Evolutionary conservation across 345 rosid genomes (phyloP), one percentile per base, ranked within the genome.

Genomic region (Rhodamnia rubescens): DNA sequence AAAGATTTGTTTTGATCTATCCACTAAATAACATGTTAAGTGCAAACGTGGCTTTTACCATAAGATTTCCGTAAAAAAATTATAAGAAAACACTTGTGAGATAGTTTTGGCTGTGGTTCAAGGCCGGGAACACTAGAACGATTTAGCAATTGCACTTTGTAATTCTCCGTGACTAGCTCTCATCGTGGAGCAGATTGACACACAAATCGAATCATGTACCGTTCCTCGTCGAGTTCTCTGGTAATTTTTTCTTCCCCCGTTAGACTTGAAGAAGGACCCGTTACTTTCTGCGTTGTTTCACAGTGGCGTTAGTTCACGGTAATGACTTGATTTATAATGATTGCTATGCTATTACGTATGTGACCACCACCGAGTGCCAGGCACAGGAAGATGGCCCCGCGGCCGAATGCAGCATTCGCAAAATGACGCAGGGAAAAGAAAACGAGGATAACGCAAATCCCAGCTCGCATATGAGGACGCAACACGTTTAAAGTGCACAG

Each of bases 161-260:
- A 15, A 14, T 61, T 61, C 36, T 61, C 3, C 7, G 5, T 29
- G 11, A 61, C 11, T 3, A 20, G 5, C 74, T 29, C 11, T 7
- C 8, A 0, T 4, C 16, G 5, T 61, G 5, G 2, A 29, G 36
- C 7, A 29, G 21, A 2, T 29, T 1, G 4, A 1, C 0, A 16
- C 6, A 61, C 6, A 29, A 61, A 61, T 61, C 0, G 5, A 61
- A 14, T 2, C 18, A 61, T 1, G 11, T 47, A 2, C 50, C 50
- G 11, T 47, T 8, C 50, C 9, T 47, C 50, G 3, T 61, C 27
- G 2, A 27, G 1, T 3, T 59, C 42, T 29, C 9, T 15, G 40
- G 29, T 61, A 15, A 59, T 12, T 1, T 61, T 61, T 29, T 7
- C 42, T 5, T 29, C 22, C 29, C 21, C 42, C 22, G 4, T 61